Conservation (phyloP, 2,329 filamentous ascomycete genomes). For the Nannizziopsis barbatae region DNA sequence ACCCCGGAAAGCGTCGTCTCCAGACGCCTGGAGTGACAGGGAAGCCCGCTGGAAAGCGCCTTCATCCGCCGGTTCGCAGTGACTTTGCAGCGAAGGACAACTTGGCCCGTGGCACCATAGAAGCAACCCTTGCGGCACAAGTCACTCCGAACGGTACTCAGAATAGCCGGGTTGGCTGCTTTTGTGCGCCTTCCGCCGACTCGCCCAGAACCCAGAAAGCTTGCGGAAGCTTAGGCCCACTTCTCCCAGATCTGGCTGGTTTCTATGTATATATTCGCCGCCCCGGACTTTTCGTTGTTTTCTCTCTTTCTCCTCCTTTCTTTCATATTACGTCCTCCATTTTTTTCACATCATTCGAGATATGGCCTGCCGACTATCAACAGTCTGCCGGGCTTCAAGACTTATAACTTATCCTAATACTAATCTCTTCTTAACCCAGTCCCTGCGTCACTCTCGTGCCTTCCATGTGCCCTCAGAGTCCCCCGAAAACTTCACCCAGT, state of each 20-base stretch:
- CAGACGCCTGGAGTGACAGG: background rate
- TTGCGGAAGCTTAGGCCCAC: conserved; percentile 3
- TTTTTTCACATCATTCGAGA: background rate
- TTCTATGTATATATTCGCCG: background rate
- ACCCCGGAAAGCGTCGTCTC: conserved; percentile 13
- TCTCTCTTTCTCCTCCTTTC: background rate
- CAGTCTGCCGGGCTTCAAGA: conserved; percentile 6
- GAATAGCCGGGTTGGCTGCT: no score
- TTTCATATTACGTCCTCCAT: background rate
- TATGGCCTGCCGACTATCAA: conserved; percentile 10
- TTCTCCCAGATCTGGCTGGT: no score
- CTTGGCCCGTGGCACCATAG: background rate
- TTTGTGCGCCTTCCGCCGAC: no score
- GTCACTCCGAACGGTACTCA: background rate
- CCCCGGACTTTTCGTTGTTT: background rate
- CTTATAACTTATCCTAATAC: background rate
- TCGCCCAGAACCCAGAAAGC: background rate
- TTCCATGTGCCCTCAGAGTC: conserved; percentile 11
- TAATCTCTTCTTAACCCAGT: conserved; percentile 1
- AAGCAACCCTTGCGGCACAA: background rate
- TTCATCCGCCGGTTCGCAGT: conserved; percentile 1
- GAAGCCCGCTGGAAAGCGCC: conserved; percentile 7
- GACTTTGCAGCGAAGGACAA: background rate
- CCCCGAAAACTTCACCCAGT: conserved; percentile 6
- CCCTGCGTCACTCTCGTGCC: background rate